Evolutionary conservation across 805 yeast genomes (phyloP), one percentile per base, ranked within the genome.

Genomic region (Myxozyma melibiosi): DNA sequence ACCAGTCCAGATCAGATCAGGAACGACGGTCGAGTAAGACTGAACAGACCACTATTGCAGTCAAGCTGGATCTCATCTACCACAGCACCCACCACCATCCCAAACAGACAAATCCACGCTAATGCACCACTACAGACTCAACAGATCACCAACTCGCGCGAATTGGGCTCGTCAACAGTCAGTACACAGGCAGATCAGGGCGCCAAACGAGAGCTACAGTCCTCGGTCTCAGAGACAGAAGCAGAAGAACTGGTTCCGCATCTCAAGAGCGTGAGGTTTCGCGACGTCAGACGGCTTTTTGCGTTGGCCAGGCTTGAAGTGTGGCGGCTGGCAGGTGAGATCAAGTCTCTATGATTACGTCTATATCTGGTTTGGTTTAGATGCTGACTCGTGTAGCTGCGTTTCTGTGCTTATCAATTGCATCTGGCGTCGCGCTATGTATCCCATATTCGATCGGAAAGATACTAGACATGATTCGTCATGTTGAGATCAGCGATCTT

Each of bases 371-470:
- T 42, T 31, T 22, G 24, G 20, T 13, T 16, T 46, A 27, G 22
- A 38, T 42, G 40, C 22, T 11, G 14, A 18, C 16, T 44, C 14
- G 9, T 14, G 7, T 34, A 57, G 71, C 78, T 22, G 97, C 97
- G 0, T 73, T 91, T 38, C 61, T 78, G 0, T 79, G 88, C 55
- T 76, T 91, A 33, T 72, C 84, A 3, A 68, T 85, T 5, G 83
- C 96, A 0, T 87, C 96, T 1, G 80, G 89, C 0, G 86, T 89
- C 3, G 80, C 91, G 35, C 86, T 92, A 88, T 72, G 85, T 13
- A 76, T 92, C 40, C 98, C 98, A 2, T 75, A 85, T 30, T 44
- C 89, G 24, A 86, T 91, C 53, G 98, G 98, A 27, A 87, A 87
- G 66, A 84, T 91, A 42, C 79, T 92, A 20, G 98, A 91, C 70